Evolutionary conservation across 345 rosid genomes (phyloP).

Genomic region (Nephelium lappaceum): DNA sequence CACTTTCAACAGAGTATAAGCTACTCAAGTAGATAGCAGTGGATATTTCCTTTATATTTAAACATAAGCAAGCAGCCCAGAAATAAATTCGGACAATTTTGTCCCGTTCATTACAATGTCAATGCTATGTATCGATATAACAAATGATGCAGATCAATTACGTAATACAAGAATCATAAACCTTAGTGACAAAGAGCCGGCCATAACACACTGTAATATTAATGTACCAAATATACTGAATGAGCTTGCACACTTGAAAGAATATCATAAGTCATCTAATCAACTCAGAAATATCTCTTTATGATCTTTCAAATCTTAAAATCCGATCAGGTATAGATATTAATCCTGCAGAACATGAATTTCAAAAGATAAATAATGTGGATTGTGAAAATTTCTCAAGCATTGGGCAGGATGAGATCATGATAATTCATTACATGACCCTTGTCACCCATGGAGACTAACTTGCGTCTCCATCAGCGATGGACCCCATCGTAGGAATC

Average conservation of each 20-base stretch:
- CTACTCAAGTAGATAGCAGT: background rate
- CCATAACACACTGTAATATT: background rate
- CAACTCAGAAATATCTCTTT: conserved; percentile 63
- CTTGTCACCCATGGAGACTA: too few relatives aligned
- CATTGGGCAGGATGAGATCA: background rate
- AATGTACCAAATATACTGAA: background rate
- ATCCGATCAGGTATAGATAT: conserved; percentile 85
- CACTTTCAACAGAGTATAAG: background rate
- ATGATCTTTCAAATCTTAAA: conserved; percentile 71
- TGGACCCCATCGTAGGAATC: too few relatives aligned
- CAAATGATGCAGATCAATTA: too few relatives aligned
- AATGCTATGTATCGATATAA: too few relatives aligned
- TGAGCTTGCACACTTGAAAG: background rate
- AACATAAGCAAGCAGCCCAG: background rate
- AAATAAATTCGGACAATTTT: background rate
- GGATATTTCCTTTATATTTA: background rate
- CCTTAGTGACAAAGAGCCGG: too few relatives aligned
- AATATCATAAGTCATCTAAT: conserved; percentile 48
- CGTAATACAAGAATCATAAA: too few relatives aligned
- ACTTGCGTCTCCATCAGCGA: too few relatives aligned
- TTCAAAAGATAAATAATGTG: background rate
- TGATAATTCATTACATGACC: too few relatives aligned
- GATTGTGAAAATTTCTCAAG: background rate
- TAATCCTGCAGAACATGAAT: conserved; percentile 55
- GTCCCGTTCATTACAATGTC: background rate